phyloP scores from a whole-genome alignment of 2,329 filamentous ascomycete species.

The Colletotrichum truncatum region DNA sequence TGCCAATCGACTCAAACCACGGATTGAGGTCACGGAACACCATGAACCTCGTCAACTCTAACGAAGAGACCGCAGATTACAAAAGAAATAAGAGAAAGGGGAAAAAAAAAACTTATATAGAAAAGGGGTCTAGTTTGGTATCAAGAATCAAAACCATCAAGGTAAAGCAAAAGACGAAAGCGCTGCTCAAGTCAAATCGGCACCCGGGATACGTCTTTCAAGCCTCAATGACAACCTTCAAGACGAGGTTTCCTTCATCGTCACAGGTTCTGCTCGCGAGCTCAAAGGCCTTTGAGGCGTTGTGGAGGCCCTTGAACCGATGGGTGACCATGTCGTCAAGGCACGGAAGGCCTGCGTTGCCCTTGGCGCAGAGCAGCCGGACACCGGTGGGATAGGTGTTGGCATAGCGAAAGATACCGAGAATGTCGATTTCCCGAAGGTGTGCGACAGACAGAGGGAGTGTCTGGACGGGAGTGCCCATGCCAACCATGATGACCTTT shows the following conservation, averaged over 20 bases:
- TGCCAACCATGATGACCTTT: conserved; percentile 79
- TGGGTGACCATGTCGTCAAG: conserved; percentile 80
- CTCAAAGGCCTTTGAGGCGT: conserved; percentile 72
- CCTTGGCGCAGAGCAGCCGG: conserved; percentile 60
- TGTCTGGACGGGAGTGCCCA: conserved; percentile 81
- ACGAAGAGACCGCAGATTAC: neutral
- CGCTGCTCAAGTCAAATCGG: neutral
- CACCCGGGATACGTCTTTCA: conserved; percentile 38
- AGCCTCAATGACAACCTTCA: conserved; percentile 75
- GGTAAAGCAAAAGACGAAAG: neutral
- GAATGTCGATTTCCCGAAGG: conserved; percentile 78
- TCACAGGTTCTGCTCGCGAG: conserved; percentile 76
- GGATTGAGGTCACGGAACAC: no score
- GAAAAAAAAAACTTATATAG: no score
- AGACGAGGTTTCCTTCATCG: conserved; percentile 72
- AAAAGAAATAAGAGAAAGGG: neutral
- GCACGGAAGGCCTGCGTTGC: conserved; percentile 60
- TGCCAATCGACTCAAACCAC: no score
- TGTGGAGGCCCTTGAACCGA: conserved; percentile 71
- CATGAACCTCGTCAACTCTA: no score
- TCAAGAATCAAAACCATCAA: neutral
- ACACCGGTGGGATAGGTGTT: conserved; percentile 81
- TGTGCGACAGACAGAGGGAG: conserved; percentile 78
- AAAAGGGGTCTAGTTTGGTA: conserved; percentile 15
- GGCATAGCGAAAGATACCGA: conserved; percentile 79